A percentile compares a stretch with the other conserved stretches of the same genome.
phyloP scores from a whole-genome alignment of 106 monocot species.

The Platanthera guangdongensis region DNA sequence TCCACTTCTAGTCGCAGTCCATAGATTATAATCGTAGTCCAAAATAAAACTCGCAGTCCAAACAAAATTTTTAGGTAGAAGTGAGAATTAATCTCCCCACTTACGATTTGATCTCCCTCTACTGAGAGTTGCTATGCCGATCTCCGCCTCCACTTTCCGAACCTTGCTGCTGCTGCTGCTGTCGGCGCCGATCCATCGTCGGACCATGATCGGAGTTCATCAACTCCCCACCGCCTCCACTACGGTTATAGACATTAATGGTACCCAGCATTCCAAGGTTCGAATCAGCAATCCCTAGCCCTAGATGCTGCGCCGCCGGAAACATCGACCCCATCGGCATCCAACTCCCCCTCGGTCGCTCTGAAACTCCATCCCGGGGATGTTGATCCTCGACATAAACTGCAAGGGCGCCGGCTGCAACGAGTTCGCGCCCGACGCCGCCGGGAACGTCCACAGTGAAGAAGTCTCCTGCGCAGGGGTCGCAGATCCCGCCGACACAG shows the following conservation, averaged over 20 bases:
- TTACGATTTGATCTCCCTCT: not conserved
- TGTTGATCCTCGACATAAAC: slow-evolving; percentile 77
- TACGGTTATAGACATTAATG: slow-evolving; percentile 56
- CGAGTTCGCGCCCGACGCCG: slow-evolving; percentile 31
- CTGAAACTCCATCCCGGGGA: slow-evolving; percentile 24
- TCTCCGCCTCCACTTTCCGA: slow-evolving; percentile 31
- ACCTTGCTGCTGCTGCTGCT: slow-evolving; percentile 29
- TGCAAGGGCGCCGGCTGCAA: slow-evolving; percentile 70
- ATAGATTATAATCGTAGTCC: no score
- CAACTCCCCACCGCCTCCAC: slow-evolving; percentile 24
- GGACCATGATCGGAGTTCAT: slow-evolving; percentile 39
- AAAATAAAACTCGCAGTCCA: no score
- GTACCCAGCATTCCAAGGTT: slow-evolving; percentile 87
- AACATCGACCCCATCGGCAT: slow-evolving; percentile 42
- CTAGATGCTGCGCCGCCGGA: slow-evolving; percentile 26
- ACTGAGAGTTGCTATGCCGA: slow-evolving; percentile 25
- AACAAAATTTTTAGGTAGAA: no score
- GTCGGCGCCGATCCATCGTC: slow-evolving; percentile 17
- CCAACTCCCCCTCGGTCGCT: slow-evolving; percentile 22
- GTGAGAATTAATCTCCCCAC: not conserved
- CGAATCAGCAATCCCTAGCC: slow-evolving; percentile 54
- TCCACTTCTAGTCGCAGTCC: no score
- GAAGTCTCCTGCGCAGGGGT: slow-evolving; percentile 20
- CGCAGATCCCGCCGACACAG: slow-evolving; percentile 37
- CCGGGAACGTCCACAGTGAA: slow-evolving; percentile 59